Evolutionary conservation across 140 eudicot species (phyloP).

Genomic region (Eryngium alpinum): DNA sequence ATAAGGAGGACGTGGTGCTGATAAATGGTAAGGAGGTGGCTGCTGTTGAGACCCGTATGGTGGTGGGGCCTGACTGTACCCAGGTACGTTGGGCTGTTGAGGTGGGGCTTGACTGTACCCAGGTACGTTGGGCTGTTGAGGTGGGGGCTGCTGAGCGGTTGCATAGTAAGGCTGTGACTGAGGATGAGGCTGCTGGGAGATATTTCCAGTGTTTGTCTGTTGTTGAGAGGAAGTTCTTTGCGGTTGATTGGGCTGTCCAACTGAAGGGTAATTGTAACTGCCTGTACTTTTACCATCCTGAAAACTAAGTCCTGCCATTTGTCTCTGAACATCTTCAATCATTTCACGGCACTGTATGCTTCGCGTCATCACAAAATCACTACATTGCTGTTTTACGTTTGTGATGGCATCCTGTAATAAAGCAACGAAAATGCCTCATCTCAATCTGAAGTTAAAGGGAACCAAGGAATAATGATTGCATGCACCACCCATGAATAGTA

Average conservation of each 20-base stretch:
- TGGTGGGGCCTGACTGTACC: constrained; percentile 34
- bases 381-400: constrained; percentile 86
- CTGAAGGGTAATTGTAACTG: constrained; percentile 48
- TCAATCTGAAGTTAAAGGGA: not conserved
- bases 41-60: constrained; percentile 41
- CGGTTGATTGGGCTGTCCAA: constrained; percentile 38
- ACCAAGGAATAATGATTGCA: not conserved
- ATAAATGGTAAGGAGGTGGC: constrained; percentile 45
- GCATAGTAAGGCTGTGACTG: constrained; percentile 44
- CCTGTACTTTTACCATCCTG: constrained; percentile 54
- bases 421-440: not conserved
- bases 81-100: constrained; percentile 39
- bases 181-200: constrained; percentile 39
- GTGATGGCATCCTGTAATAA: constrained; percentile 82
- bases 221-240: constrained; percentile 51
- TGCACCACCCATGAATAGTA: not conserved
- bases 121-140: constrained; percentile 39
- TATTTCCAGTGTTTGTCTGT: constrained; percentile 29
- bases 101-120: constrained; percentile 30
- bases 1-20: constrained; percentile 28
- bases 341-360: constrained; percentile 96
- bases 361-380: constrained; percentile 93
- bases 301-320: constrained; percentile 75
- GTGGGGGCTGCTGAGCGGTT: constrained; percentile 42
- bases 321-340: constrained; percentile 85